Percentiles rank a stretch among this genome's conserved stretches.
Evolutionary conservation across 805 yeast genomes (phyloP).

Genomic region (Ogataea degrootiae): DNA sequence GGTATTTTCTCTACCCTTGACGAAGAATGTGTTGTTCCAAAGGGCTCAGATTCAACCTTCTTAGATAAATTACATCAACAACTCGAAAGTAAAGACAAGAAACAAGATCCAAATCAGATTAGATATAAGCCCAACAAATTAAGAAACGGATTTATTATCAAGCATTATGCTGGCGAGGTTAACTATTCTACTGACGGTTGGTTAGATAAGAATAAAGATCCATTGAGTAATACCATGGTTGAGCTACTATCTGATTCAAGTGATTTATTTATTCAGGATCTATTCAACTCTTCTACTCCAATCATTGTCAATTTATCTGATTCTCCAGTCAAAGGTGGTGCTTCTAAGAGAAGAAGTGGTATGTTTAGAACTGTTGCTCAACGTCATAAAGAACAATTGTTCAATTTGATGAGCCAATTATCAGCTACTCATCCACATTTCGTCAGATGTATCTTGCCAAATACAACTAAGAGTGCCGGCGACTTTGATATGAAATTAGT

Average conservation of each 20-base stretch:
- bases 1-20: slow-evolving; percentile 84
- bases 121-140: slow-evolving; percentile 71
- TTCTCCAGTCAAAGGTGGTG: slow-evolving; percentile 28
- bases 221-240: slow-evolving; percentile 72
- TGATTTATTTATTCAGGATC: slow-evolving; percentile 47
- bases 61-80: slow-evolving; percentile 69
- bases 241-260: slow-evolving; percentile 54
- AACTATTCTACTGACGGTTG: slow-evolving; percentile 89
- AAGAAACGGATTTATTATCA: slow-evolving; percentile 72
- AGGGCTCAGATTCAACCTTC: slow-evolving; percentile 77
- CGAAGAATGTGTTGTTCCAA: slow-evolving; percentile 94
- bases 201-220: slow-evolving; percentile 93
- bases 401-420: slow-evolving; percentile 64
- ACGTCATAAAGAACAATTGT: slow-evolving; percentile 82
- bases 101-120: slow-evolving; percentile 19
- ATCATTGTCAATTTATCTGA: slow-evolving; percentile 22
- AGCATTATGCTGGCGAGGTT: slow-evolving; percentile 96
- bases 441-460: slow-evolving; percentile 93
- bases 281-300: slow-evolving; percentile 39
- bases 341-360: slow-evolving; percentile 20
- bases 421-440: slow-evolving; percentile 89
- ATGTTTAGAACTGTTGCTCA: slow-evolving; percentile 77
- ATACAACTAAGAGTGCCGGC: slow-evolving; percentile 64
- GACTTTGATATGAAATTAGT: slow-evolving; percentile 72
- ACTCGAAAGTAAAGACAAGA: slow-evolving; percentile 45